Percentiles rank a stretch among this genome's conserved stretches.
These are phyloP conservation scores for Leptodermis oblonga DNA, from an alignment of 257 asterid genomes.

Conservation along the genomic window DNA sequence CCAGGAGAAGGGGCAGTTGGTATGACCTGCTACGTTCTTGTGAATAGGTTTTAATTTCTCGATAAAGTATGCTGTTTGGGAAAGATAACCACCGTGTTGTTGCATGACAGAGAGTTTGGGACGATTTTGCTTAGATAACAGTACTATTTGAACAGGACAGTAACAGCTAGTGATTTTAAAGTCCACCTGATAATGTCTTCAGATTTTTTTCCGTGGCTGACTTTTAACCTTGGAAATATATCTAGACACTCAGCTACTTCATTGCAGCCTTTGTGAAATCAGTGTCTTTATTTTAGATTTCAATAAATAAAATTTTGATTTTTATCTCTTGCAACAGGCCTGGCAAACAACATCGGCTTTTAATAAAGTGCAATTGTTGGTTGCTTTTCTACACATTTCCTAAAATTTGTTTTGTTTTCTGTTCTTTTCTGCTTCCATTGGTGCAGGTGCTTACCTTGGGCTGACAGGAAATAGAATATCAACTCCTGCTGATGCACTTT, in stretches of 20 bases:
- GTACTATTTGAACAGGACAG: not conserved
- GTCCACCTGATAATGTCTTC: not conserved
- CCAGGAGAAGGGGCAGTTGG: conserved; percentile 99
- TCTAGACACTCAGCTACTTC: not conserved
- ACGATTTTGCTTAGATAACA: not conserved
- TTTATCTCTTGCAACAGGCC: not conserved
- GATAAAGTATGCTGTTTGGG: not conserved
- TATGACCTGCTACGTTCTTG: conserved; percentile 29
- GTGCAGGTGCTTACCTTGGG: conserved; percentile 92
- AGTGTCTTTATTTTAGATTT: not conserved
- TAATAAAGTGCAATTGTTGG: not conserved
- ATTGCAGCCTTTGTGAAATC: not conserved
- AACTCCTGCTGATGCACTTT: conserved; percentile 94
- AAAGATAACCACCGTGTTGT: not conserved
- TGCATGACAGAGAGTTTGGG: not conserved
- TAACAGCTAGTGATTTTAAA: not conserved
- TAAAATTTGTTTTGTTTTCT: not conserved
- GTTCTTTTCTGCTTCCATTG: not conserved
- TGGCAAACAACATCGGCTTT: not conserved
- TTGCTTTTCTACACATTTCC: not conserved
- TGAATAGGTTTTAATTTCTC: conserved; percentile 5
- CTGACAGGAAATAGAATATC: conserved; percentile 87
- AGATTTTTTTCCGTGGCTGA: not conserved
- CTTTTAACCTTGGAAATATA: not conserved
- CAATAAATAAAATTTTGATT: not conserved